Conservation (phyloP, 768 basidiomycete genomes). For the Clavulina sp. region DNA sequence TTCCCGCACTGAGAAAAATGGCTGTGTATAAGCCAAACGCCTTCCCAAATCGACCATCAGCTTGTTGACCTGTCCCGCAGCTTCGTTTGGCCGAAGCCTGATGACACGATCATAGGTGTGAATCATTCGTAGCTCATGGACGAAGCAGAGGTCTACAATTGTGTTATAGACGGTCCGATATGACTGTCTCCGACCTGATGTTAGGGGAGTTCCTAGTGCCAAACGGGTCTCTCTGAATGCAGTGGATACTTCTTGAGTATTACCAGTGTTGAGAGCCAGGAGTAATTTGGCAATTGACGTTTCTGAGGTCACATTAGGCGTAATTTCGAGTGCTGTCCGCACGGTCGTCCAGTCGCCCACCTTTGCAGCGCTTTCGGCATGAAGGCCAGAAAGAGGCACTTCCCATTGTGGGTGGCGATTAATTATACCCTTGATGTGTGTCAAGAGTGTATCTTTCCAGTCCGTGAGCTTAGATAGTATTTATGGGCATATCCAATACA, state of each 20-base stretch:
- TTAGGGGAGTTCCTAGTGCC: constrained; percentile 62
- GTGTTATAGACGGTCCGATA: constrained; percentile 83
- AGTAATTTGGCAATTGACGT: constrained; percentile 64
- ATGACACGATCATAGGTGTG: constrained; percentile 16
- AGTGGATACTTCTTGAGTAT: constrained; percentile 28
- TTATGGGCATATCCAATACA: background rate
- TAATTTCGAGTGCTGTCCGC: constrained; percentile 30
- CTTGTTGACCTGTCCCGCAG: too few relatives aligned
- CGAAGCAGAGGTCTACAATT: constrained; percentile 63
- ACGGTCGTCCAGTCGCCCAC: constrained; percentile 87
- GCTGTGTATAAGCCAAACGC: constrained; percentile 61
- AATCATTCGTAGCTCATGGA: constrained; percentile 64
- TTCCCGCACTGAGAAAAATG: constrained; percentile 78
- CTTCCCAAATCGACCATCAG: constrained; percentile 36
- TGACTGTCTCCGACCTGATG: constrained; percentile 58
- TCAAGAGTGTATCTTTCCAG: constrained; percentile 67
- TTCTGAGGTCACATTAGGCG: constrained; percentile 34
- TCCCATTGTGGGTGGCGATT: constrained; percentile 77
- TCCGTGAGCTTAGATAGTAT: background rate
- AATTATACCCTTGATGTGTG: constrained; percentile 83
- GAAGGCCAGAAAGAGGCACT: constrained; percentile 54
- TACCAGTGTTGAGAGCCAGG: constrained; percentile 51
- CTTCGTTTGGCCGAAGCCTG: background rate
- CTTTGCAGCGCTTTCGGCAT: constrained; percentile 91
- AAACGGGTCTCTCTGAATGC: constrained; percentile 48